phyloP scores from a whole-genome alignment of 2,329 filamentous ascomycete species.

The Penicillium sp. region DNA sequence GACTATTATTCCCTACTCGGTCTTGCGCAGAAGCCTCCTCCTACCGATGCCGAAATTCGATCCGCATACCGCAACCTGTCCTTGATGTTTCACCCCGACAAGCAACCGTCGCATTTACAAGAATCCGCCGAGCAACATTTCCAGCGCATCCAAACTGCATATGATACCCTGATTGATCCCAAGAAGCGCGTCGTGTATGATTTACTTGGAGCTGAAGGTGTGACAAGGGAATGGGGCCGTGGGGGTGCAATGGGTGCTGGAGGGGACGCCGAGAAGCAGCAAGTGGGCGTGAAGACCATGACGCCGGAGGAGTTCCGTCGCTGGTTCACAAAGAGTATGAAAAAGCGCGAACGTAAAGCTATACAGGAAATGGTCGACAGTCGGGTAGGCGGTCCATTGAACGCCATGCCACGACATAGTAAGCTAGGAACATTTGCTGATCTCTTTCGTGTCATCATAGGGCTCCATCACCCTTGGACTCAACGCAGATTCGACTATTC shows the following conservation, averaged over 20 bases:
- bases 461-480: conserved; percentile 42
- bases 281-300: conserved; percentile 48
- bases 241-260: conserved; percentile 41
- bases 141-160: conserved; percentile 48
- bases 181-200: conserved; percentile 53
- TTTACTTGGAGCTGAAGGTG: conserved; percentile 49
- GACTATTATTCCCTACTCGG: conserved; percentile 53
- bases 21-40: conserved; percentile 47
- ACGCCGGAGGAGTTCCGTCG: conserved; percentile 47
- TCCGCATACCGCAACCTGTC: conserved; percentile 52
- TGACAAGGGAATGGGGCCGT: conserved; percentile 46
- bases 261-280: conserved; percentile 38
- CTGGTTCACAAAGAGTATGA: conserved; percentile 51
- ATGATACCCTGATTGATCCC: conserved; percentile 50
- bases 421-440: conserved; percentile 18
- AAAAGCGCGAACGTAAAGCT: conserved; percentile 44
- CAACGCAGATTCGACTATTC: conserved; percentile 44
- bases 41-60: conserved; percentile 50
- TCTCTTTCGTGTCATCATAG: conserved; percentile 24
- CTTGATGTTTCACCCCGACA: conserved; percentile 54
- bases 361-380: conserved; percentile 46
- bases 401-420: neutral
- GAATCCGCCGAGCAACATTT: conserved; percentile 49
- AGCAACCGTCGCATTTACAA: conserved; percentile 48
- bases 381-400: conserved; percentile 38